Percentiles rank a stretch among this genome's conserved stretches.
These are phyloP conservation scores for Lachnellula occidentalis DNA, from an alignment of 2,329 filamentous ascomycete genomes.

Conservation along the genomic window DNA sequence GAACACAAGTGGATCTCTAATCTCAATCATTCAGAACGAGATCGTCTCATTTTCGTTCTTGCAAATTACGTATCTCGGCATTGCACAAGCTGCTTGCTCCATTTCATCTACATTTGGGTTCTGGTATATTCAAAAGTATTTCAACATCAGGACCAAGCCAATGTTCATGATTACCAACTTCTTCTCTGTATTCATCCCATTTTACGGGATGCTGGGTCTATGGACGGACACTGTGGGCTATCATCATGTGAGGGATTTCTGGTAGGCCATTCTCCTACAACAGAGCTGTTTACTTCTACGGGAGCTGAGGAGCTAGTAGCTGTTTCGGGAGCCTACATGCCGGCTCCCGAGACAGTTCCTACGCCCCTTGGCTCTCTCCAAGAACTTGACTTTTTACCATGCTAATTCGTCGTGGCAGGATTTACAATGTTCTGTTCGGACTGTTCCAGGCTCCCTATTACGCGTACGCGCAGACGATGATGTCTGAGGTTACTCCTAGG, in stretches of 20 bases:
- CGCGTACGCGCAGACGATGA: conserved; percentile 40
- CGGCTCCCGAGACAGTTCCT: too few species aligned
- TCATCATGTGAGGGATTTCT: conserved; percentile 36
- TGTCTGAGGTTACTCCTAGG: conserved; percentile 37
- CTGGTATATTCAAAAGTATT: conserved; percentile 39
- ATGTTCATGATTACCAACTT: conserved; percentile 39
- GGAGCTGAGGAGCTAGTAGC: too few species aligned
- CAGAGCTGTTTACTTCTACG: too few species aligned
- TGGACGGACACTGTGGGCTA: conserved; percentile 37
- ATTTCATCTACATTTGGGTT: conserved; percentile 37
- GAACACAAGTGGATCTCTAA: conserved; percentile 35
- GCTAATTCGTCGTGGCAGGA: conserved; percentile 6
- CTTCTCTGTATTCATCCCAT: conserved; percentile 36
- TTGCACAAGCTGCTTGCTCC: conserved; percentile 35
- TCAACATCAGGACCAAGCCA: conserved; percentile 35
- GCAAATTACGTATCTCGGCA: conserved; percentile 37
- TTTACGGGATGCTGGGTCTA: conserved; percentile 38
- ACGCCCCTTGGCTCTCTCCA: too few species aligned
- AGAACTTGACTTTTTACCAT: too few species aligned
- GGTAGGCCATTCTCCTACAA: conserved; percentile 6
- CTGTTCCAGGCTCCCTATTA: conserved; percentile 40
- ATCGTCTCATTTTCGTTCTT: conserved; percentile 37
- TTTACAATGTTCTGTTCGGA: conserved; percentile 39
- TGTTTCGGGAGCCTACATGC: too few species aligned
- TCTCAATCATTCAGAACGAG: conserved; percentile 37